These are phyloP conservation scores for Diaporthe nobilis DNA, from an alignment of 2,329 filamentous ascomycete species.

Conservation along the genomic window DNA sequence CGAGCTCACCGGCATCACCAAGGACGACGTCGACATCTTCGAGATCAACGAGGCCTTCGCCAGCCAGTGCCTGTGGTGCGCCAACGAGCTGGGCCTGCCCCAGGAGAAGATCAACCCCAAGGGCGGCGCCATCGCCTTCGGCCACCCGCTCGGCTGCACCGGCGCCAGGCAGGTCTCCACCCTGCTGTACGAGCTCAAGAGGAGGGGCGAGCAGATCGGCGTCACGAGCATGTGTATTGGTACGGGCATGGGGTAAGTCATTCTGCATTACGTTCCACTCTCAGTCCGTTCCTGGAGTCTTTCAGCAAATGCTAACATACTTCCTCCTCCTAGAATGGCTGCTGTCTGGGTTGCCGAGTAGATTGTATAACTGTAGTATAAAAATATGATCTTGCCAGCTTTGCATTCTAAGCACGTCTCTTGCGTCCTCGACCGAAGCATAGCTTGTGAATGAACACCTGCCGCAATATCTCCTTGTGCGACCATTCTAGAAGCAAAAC, in stretches of 20 bases:
- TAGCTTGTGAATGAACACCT: neutral
- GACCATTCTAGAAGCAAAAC: neutral
- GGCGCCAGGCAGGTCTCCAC: conserved; percentile 95
- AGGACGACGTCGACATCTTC: conserved; percentile 94
- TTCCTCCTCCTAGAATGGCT: conserved; percentile 72
- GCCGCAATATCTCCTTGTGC: too few species aligned
- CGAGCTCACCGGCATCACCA: conserved; percentile 86
- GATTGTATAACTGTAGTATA: conserved; percentile 12
- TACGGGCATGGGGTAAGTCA: conserved; percentile 84
- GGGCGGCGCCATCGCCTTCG: conserved; percentile 95
- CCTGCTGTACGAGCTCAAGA: conserved; percentile 88
- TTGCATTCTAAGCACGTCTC: neutral
- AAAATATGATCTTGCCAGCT: conserved; percentile 8
- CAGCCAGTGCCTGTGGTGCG: conserved; percentile 93
- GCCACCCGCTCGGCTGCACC: conserved; percentile 94
- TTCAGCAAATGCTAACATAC: neutral
- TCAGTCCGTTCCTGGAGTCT: neutral
- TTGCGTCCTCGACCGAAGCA: too few species aligned
- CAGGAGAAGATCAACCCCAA: conserved; percentile 95
- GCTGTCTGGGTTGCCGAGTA: conserved; percentile 97
- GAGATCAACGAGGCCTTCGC: conserved; percentile 99
- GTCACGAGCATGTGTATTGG: conserved; percentile 97
- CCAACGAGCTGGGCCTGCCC: conserved; percentile 87
- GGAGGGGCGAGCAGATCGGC: conserved; percentile 87
- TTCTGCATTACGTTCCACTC: neutral